Evolutionary conservation across 352 stramenopile species (phyloP), one percentile per base, ranked within the genome.

Genomic region (Elongisporangium undulatum): DNA sequence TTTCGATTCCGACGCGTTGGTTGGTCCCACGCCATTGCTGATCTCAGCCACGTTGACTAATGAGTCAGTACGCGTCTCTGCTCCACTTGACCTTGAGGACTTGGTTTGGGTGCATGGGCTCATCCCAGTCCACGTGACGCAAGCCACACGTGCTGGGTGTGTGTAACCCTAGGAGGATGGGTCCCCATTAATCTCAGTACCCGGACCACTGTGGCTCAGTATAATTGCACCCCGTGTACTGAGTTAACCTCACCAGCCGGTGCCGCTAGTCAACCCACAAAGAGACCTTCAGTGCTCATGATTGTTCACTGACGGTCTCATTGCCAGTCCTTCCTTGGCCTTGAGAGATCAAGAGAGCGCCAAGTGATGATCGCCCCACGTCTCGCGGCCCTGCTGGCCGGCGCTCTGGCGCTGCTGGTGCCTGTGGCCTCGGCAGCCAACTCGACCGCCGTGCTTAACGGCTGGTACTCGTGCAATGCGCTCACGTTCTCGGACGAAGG

Each of bases 381-480:
- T 17, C 34, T 45, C 34, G 34, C 1, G 17, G 13, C 34, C 2
- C 13, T 45, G 10, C 34, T 45, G 34, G 34, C 34, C 10, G 4
- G 34, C 34, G 34, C 34, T 17, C 12, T 45, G 34, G 34, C 13
- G 34, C 34, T 45, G 34, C 34, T 45, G 29, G 29, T 39, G 12
- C 12, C 34, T 1, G 4, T 10, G 13, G 34, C 34, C 34, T 45
- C 10, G 13, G 34, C 13, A 45, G 34, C 34, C 34, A 45, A 45
- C 34, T 45, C 34, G 34, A 45, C 34, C 34, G 34, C 34, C 12
- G 34, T 45, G 13, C 34, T 45, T n/a, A 67, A 72, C 34, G 68
- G 68, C 34, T 72, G 64, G 68, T 75, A 72, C 52, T 56, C 61
- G 10, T 75, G 68, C 55, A 63, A 55, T 26, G 34, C 61, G 23